Conservation (phyloP, 176 grass and related monocot genomes). For the Triticum turgidum region DNA sequence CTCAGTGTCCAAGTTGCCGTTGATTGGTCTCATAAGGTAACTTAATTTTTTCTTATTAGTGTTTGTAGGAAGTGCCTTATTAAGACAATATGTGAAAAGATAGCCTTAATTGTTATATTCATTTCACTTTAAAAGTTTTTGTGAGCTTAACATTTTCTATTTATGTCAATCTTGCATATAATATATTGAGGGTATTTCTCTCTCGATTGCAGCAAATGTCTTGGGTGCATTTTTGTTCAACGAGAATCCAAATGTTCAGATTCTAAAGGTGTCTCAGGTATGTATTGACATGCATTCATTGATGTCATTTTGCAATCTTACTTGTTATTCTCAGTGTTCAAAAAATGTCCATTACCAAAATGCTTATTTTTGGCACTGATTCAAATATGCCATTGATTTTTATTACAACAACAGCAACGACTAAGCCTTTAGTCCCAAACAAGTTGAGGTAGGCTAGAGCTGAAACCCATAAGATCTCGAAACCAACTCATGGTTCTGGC, state of each 20-base stretch:
- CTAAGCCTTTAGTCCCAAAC: too few species aligned
- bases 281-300: background rate
- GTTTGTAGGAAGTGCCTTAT: background rate
- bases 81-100: background rate
- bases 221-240: slow-evolving; percentile 92
- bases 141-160: background rate
- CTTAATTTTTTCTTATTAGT: slow-evolving; percentile 5
- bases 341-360: background rate
- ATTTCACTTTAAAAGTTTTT: background rate
- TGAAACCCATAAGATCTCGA: too few species aligned
- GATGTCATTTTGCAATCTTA: background rate
- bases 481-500: too few species aligned
- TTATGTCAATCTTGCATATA: slow-evolving; percentile 13
- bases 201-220: slow-evolving; percentile 70
- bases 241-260: slow-evolving; percentile 81
- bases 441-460: too few species aligned
- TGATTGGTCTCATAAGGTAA: slow-evolving; percentile 93
- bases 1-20: slow-evolving; percentile 77
- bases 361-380: background rate
- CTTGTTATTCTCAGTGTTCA: background rate
- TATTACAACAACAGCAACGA: background rate
- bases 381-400: slow-evolving; percentile 27
- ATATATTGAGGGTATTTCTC: slow-evolving; percentile 4
- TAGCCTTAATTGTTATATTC: background rate
- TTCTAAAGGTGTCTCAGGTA: slow-evolving; percentile 93